Evolutionary conservation across 352 stramenopile species (phyloP), one percentile per base, ranked within the genome.

Genomic region (Phytophthora constricta): DNA sequence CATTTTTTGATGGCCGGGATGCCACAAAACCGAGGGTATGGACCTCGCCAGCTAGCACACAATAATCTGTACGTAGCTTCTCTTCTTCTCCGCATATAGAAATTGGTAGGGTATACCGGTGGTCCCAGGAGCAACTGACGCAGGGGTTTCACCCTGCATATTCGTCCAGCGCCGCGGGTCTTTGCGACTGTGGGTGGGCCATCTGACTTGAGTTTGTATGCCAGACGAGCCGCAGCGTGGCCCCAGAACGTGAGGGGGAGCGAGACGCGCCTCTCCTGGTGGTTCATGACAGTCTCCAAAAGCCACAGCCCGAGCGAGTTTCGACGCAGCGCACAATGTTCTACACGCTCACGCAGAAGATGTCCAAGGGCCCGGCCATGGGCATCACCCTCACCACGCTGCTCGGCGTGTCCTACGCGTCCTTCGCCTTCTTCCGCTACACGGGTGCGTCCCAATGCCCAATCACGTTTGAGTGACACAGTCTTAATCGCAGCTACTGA

Each of bases 301-400:
- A 66, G 58, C 53, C 56, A 45, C 52, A 28, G 10, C 37, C 42
- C 45, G 60, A 70, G 34, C 39, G 26, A 72, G 65, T 45, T 45
- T 33, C 56, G 39, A 37, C 28, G 5, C 43, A 47, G 41, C 41
- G 34, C 56, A 85, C 31, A 49, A 80, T 91, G 80, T 79, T 93
- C 64, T 90, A 87, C 79, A 56, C 72, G 49, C 43, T 87, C 51
- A 80, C 78, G 59, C 84, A 88, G 77, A 90, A 89, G 71, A 62
- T 92, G 56, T 80, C 83, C 47, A 91, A 89, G 76, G 62, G 55
- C 57, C 79, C 75, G 65, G 82, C 76, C 52, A 84, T 89, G 61
- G 73, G 65, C 52, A 69, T 86, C 59, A 80, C 64, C 62, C 66
- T 84, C 65, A 63, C 64, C 34, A 69, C 72, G 53, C 53, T 72